Base-by-base conservation (phyloP, 495 filamentous ascomycete genomes). In the Bombardia bombarda region DNA sequence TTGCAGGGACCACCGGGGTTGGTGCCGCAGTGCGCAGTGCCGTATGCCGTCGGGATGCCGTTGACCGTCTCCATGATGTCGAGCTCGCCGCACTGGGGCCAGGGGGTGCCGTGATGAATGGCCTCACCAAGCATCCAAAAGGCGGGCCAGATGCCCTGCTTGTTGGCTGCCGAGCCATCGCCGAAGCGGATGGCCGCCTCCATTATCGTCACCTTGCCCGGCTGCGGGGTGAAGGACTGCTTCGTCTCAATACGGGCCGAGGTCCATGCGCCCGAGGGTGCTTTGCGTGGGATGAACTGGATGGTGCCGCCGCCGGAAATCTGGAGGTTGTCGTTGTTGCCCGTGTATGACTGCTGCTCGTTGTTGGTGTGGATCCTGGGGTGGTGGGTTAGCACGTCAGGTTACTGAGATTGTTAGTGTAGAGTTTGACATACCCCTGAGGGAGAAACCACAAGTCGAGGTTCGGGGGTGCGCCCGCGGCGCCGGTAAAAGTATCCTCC, bases 1-100 rank as follows among this genome's bases (percentile, higher is more conserved):
- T 67, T 60, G 60, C 73, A 75, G 12, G 63, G 59, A 2, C 69
- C 69, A 38, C 67, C 69, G 8, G 41, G 5, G 16, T 24, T 28
- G 13, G 40, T 23, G 8, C 72, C 70, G 53, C 72, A 77, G 57
- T 77, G 73, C 0, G 66, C 46, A 10, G 73, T 77, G 18, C 68
- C 69, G 47, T 65, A 67, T 20, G 58, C 66, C 35, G 54, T 62
- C n/a, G 59, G 41, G 10, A 43, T 35, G 23, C 72, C 72, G 58
- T 72, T 67, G 45, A 73, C 52, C 45, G 66, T 70, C 58, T 75
- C 70, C 52, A 73, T 65, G 43, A 73, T 70, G 55, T 75, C 72
- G 40, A 74, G 63, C 60, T 75, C 72, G 47, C 70, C 72, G 58
- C 66, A 66, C 16, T 21, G 40, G 0, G 72, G 72, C 72, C 72